Evolutionary conservation across 495 filamentous ascomycete species (phyloP), one percentile per base, ranked within the genome.

Genomic region (Penicillium steckii): DNA sequence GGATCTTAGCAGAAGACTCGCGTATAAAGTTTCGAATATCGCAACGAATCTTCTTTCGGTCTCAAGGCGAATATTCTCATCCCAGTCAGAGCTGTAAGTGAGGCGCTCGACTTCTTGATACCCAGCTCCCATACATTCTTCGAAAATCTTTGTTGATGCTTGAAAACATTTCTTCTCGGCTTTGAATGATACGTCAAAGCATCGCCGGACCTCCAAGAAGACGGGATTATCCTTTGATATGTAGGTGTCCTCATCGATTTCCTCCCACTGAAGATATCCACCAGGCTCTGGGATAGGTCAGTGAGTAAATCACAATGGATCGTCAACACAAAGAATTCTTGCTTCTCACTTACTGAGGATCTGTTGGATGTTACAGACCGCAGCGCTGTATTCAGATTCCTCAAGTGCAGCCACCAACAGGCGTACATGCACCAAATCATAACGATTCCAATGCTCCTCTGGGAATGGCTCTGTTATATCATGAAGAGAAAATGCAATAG

Each of bases 261-360:
- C 64, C 40, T 61, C 61, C 64, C 64, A 66, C 24, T 64, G 57
- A 12, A 66, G 55, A 41, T 41, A 56, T 4, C 64, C 64, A 17
- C 57, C 64, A 25, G 57, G 64, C 18, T 66, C 64, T 66, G 25
- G 19, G 9, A 26, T 4, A 7, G 38, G 6, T 33, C 23, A 43
- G 47, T 17, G 19, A 62, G 23, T 54, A 35, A 27, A 67, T 27
- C 7, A 45, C 45, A 32, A 8, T 10, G n/a, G 4, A 3, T 32
- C 10, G n/a, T 3, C 2, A 32, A n/a, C 8, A 32, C n/a, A 13
- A 32, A 13, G 4, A 12, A 32, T 32, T 9, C 29, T 32, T 32
- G 3, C 10, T 2, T 12, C 10, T 13, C n/a, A 13, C 29, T 32
- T 32, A 32, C 29, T 32, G 10, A 32, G 7, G n/a, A 32, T 32